phyloP scores from a whole-genome alignment of 441 rosid species.

The Jatropha multifida region DNA sequence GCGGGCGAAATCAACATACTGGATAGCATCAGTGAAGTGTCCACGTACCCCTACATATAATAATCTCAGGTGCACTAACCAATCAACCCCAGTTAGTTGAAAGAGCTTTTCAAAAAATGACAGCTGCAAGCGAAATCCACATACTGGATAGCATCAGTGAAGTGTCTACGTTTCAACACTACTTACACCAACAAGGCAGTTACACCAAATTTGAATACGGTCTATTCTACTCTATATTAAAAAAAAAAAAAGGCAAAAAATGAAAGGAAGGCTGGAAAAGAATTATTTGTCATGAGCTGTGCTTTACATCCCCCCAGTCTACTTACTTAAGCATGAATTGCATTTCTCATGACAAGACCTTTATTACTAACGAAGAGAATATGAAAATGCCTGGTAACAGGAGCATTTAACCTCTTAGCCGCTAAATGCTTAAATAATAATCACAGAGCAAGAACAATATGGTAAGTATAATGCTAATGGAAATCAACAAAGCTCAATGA shows the following conservation, averaged over 20 bases:
- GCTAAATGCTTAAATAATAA: background rate
- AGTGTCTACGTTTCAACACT: background rate
- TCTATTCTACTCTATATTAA: background rate
- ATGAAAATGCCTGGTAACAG: background rate
- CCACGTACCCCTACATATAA: background rate
- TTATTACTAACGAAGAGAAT: background rate
- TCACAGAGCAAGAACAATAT: background rate
- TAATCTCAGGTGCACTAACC: background rate
- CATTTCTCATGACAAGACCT: background rate
- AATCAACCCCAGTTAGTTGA: background rate
- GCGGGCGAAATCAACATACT: background rate
- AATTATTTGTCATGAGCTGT: background rate
- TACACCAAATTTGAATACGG: background rate
- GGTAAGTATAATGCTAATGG: conserved; percentile 10
- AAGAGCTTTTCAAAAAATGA: background rate
- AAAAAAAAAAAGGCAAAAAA: background rate
- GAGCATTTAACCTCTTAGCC: background rate
- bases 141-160: background rate
- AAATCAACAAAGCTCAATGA: conserved; percentile 11
- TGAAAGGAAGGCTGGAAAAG: background rate
- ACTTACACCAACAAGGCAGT: background rate
- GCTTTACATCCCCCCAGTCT: background rate
- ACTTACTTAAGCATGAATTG: background rate
- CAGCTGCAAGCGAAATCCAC: background rate
- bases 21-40: background rate